Conservation (phyloP, 306 rosid species). For the Inga leiocalycina region DNA sequence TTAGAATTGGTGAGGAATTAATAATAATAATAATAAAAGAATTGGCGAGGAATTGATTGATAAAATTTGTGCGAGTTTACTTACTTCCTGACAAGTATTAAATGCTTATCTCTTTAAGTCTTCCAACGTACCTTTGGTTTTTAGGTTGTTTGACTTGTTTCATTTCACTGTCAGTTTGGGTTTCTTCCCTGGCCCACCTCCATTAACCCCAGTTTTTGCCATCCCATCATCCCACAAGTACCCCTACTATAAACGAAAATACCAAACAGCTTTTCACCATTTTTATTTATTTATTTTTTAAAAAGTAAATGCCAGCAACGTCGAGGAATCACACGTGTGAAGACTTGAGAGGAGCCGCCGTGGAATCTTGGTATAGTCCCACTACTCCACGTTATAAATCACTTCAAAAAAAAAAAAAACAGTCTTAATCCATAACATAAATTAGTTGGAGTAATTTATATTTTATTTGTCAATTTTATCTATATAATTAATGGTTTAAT, state of each 20-base stretch:
- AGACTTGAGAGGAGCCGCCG: not conserved
- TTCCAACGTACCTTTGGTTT: not conserved
- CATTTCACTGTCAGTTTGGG: not conserved
- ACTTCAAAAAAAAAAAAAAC: too few species aligned
- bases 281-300: too few species aligned
- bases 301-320: not conserved
- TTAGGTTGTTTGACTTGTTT: not conserved
- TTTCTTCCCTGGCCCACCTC: not conserved
- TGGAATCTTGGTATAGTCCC: not conserved
- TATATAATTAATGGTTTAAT: too few species aligned
- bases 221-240: not conserved
- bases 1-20: too few species aligned
- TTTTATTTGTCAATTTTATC: too few species aligned
- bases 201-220: not conserved
- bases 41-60: too few species aligned
- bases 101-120: not conserved
- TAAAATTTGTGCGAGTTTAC: not conserved
- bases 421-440: too few species aligned
- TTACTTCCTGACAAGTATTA: not conserved
- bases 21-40: too few species aligned
- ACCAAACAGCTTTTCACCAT: not conserved
- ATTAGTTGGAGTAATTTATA: too few species aligned
- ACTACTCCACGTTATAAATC: too few species aligned
- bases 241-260: not conserved
- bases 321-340: not conserved